These are phyloP conservation scores for Danielia reshetovae DNA, from an alignment of 805 yeast genomes.

Conservation along the genomic window DNA sequence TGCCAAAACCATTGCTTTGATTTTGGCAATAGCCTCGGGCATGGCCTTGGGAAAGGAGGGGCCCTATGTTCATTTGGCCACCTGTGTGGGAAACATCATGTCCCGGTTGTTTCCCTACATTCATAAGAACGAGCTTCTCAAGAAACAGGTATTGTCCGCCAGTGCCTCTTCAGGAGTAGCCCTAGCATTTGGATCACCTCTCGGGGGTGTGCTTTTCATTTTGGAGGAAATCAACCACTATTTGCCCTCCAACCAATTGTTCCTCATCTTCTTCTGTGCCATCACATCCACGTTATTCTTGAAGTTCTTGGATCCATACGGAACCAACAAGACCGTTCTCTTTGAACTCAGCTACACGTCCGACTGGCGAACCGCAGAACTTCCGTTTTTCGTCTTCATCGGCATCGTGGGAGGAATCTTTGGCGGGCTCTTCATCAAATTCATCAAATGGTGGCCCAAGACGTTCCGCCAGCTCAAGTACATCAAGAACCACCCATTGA, in stretches of 20 bases:
- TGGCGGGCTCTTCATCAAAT: constrained; percentile 48
- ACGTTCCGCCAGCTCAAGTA: constrained; percentile 29
- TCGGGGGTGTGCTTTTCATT: constrained; percentile 56
- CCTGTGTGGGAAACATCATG: constrained; percentile 55
- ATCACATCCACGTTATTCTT: constrained; percentile 49
- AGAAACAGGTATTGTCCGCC: constrained; percentile 52
- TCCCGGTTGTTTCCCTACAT: constrained; percentile 45
- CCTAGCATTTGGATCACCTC: constrained; percentile 56
- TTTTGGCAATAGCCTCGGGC: constrained; percentile 55
- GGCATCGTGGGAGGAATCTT: constrained; percentile 53
- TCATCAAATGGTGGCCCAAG: constrained; percentile 44
- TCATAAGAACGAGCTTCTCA: constrained; percentile 44
- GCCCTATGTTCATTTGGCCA: constrained; percentile 57
- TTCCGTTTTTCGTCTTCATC: constrained; percentile 41
- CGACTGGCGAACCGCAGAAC: constrained; percentile 51
- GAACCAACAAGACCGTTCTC: constrained; percentile 55
- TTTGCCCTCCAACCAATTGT: constrained; percentile 50
- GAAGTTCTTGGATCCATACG: constrained; percentile 53
- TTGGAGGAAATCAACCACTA: constrained; percentile 56
- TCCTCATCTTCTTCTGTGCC: constrained; percentile 54
- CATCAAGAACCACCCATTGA: constrained; percentile 35
- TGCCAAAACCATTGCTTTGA: constrained; percentile 44
- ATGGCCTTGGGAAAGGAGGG: constrained; percentile 59
- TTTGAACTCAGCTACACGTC: constrained; percentile 48
- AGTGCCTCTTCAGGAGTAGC: constrained; percentile 59